phyloP scores from a whole-genome alignment of 345 rosid genomes.

The Cardamine resedifolia region DNA sequence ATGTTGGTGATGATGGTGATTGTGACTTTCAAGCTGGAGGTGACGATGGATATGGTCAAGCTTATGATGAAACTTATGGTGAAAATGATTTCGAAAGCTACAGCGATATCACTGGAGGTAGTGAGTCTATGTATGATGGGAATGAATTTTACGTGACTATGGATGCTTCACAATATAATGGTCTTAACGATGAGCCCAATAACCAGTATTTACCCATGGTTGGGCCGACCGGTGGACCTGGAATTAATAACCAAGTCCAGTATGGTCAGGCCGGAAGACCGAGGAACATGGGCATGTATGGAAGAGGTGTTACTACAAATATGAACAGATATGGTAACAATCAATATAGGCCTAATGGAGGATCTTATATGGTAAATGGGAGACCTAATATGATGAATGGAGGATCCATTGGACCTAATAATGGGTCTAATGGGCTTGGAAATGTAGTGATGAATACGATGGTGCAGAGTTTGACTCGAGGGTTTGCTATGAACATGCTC shows the following conservation, averaged over 20 bases:
- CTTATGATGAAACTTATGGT: conserved; percentile 24
- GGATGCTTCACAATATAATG: conserved; percentile 13
- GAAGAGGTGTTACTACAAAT: conserved; percentile 25
- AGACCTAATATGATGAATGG: conserved; percentile 1
- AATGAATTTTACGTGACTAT: conserved; percentile 9
- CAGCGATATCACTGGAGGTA: conserved; percentile 15
- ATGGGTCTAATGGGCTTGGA: not conserved
- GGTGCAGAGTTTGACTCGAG: conserved; percentile 30
- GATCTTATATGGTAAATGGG: not conserved
- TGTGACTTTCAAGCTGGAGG: conserved; percentile 17
- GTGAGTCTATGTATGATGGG: conserved; percentile 30
- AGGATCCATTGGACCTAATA: not conserved
- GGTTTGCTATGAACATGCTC: conserved; percentile 30
- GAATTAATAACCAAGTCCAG: conserved; percentile 14
- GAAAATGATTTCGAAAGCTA: conserved; percentile 25
- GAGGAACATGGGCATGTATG: conserved; percentile 1
- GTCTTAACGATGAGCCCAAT: conserved; percentile 1
- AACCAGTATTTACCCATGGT: conserved; percentile 13
- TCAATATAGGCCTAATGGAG: conserved; percentile 21
- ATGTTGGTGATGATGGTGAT: conserved; percentile 8
- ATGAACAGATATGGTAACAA: conserved; percentile 19
- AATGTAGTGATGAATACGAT: conserved; percentile 17
- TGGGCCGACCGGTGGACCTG: conserved; percentile 13
- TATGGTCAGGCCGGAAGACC: conserved; percentile 19
- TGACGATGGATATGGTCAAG: conserved; percentile 8